These are phyloP conservation scores for Russula abietina DNA, from an alignment of 768 basidiomycete genomes.

Conservation along the genomic window DNA sequence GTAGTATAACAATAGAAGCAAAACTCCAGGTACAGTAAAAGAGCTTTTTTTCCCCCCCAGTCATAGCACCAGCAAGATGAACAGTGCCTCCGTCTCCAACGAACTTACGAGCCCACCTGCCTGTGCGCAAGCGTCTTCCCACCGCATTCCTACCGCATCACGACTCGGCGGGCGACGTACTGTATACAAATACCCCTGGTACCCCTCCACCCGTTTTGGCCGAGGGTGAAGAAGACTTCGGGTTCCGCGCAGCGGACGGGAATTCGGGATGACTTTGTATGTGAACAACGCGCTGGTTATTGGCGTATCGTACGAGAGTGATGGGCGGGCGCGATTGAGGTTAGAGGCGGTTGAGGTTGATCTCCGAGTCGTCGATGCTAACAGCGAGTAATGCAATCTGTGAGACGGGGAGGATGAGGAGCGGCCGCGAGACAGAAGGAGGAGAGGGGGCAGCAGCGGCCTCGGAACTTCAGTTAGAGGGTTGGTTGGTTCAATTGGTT, in stretches of 20 bases:
- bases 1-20: background rate
- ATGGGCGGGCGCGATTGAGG: slow-evolving; percentile 26
- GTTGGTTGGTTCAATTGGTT: too few relatives aligned
- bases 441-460: slow-evolving; percentile 63
- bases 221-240: slow-evolving; percentile 64
- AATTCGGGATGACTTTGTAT: slow-evolving; percentile 26
- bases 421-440: slow-evolving; percentile 33
- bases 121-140: slow-evolving; percentile 50
- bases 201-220: slow-evolving; percentile 77
- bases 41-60: background rate
- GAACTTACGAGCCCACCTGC: slow-evolving; percentile 43
- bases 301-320: slow-evolving; percentile 26
- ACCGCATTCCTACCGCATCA: slow-evolving; percentile 59
- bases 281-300: slow-evolving; percentile 5
- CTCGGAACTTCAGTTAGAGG: too few relatives aligned
- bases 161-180: slow-evolving; percentile 60
- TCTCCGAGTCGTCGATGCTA: slow-evolving; percentile 18
- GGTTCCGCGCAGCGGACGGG: slow-evolving; percentile 50
- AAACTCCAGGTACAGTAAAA: background rate
- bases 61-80: slow-evolving; percentile 1
- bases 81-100: slow-evolving; percentile 31
- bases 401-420: slow-evolving; percentile 25
- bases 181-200: slow-evolving; percentile 67
- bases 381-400: slow-evolving; percentile 14
- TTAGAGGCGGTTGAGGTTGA: slow-evolving; percentile 24